Base-by-base conservation (phyloP, 2,329 filamentous ascomycete genomes). In the Dothideomycetidae sp. region DNA sequence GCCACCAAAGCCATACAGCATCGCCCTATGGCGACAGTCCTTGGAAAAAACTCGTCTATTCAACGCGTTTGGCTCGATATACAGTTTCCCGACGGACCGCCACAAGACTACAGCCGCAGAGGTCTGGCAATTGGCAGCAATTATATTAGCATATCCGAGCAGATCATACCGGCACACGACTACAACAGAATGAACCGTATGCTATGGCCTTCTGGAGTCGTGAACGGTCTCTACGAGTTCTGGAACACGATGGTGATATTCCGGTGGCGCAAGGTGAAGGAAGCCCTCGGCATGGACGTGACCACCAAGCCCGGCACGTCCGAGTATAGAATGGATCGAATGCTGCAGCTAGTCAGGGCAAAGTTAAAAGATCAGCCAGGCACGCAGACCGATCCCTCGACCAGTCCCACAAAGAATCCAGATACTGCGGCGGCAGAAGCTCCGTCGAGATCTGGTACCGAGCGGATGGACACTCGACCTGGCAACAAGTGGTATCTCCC, bases 41-140 rank as follows among this genome's bases (percentile, higher is more conserved):
- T 64, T 12, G 63, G 64, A 5, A 50, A 55, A 28, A 57, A 64
- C 35, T 36, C 53, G 5, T 57, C 54, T 31, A 50, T 60, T 11
- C 59, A 62, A n/a, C 57, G 53, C 15, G 54, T 51, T 35, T 68
- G 63, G 65, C 50, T 70, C 4, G 64, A 69, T 33, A 53, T 67
- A 12, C 54, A 52, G 11, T 68, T 65, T 33, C 67, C 66, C 1
- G 56, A 62, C 31, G 61, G 60, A 3, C 64, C 64, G 28, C 66
- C 66, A 1, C 50, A 54, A 43, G 64, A 68, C 42, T 70, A 62
- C 40, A 62, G 62, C 42, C 58, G 61, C 3, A 59, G 55, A 13
- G 67, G 67, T 0, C 43, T 63, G n/a, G 58, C 59, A 32, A 51
- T 62, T 19, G 51, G 53, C 5, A 54, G 57, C 19, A 53, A 54